Conservation (phyloP, 345 rosid species). For the Brassica incana region DNA sequence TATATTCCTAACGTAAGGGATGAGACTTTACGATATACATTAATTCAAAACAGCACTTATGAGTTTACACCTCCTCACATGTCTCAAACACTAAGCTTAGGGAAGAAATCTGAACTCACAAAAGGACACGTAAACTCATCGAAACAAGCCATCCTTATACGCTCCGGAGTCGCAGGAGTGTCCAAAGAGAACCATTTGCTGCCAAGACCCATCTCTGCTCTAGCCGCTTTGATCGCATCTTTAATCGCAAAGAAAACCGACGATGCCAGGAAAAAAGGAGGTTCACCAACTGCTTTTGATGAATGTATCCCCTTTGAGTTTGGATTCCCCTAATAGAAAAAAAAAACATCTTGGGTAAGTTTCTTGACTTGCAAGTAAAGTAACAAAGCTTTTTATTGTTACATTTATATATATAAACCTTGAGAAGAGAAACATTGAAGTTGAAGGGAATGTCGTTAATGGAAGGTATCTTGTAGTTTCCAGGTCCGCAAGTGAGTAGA, state of each 20-base stretch:
- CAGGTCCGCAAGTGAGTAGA: conserved; percentile 5
- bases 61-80: too few relatives aligned
- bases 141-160: neutral
- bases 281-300: neutral
- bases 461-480: conserved; percentile 5
- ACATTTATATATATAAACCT: neutral
- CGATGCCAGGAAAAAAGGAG: neutral
- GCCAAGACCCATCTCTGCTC: neutral
- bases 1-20: too few relatives aligned
- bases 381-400: neutral
- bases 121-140: neutral
- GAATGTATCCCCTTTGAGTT: neutral
- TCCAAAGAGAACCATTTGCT: neutral
- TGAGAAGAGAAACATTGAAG: conserved; percentile 2
- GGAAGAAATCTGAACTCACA: neutral
- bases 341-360: neutral
- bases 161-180: neutral
- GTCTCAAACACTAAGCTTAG: neutral
- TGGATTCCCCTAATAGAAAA: neutral
- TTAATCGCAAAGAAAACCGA: neutral
- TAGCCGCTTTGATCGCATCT: neutral
- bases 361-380: neutral
- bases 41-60: too few relatives aligned
- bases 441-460: conserved; percentile 1
- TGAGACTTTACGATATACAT: too few relatives aligned